Evolutionary conservation across 2,329 filamentous ascomycete species (phyloP).

Genomic region (Botrytis sinoallii): DNA sequence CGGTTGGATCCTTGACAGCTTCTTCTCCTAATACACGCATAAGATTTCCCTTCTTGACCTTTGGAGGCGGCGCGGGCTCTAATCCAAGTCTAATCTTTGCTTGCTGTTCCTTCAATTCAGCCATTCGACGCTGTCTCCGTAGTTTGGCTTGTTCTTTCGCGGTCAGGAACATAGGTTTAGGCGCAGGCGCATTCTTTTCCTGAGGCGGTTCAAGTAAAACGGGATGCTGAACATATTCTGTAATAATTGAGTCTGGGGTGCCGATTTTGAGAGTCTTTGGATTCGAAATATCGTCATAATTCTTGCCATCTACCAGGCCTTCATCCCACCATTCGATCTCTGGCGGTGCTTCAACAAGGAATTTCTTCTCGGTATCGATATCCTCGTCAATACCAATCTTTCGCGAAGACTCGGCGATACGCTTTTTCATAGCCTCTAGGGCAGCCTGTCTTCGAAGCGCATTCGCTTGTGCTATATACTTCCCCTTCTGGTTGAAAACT

Average conservation of each 20-base stretch:
- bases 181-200: constrained; percentile 72
- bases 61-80: constrained; percentile 84
- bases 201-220: constrained; percentile 88
- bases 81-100: constrained; percentile 92
- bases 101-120: constrained; percentile 91
- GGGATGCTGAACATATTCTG: constrained; percentile 87
- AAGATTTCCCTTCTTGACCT: constrained; percentile 95
- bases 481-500: constrained; percentile 91
- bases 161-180: constrained; percentile 91
- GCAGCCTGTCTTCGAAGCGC: constrained; percentile 83
- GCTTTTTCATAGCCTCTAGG: constrained; percentile 90
- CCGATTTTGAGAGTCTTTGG: constrained; percentile 67
- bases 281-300: constrained; percentile 69
- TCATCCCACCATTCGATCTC: constrained; percentile 98
- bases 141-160: constrained; percentile 87
- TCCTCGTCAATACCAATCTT: constrained; percentile 95
- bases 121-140: constrained; percentile 84
- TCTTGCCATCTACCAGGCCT: constrained; percentile 70
- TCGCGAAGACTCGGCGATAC: constrained; percentile 81
- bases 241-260: constrained; percentile 80
- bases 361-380: constrained; percentile 82
- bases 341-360: constrained; percentile 78
- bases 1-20: constrained; percentile 92
- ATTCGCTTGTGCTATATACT: constrained; percentile 93
- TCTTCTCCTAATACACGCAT: constrained; percentile 91